Evolutionary conservation across 1,139 yeast genomes (phyloP).

Genomic region (Yarrowia galli): DNA sequence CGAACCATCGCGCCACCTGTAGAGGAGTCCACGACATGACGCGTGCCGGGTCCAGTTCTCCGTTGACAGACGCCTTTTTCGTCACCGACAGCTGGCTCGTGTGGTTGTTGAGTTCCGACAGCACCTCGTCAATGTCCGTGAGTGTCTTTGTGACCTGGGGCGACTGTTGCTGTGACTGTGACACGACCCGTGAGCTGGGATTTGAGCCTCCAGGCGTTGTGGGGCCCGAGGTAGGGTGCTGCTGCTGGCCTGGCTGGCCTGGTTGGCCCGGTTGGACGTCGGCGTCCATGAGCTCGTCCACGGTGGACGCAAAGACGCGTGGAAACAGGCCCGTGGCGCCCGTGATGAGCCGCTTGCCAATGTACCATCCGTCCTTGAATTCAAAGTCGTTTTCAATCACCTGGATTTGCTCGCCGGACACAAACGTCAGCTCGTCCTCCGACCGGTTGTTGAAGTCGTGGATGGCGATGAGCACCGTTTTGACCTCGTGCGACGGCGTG

Average conservation of each 20-base stretch:
- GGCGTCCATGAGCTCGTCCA: slow-evolving; percentile 39
- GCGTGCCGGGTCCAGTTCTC: slow-evolving; percentile 24
- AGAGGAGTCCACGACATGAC: slow-evolving; percentile 72
- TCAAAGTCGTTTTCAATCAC: slow-evolving; percentile 92
- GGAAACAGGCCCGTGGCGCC: slow-evolving; percentile 88
- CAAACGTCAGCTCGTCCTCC: slow-evolving; percentile 84
- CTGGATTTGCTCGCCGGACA: slow-evolving; percentile 84
- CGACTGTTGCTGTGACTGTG: slow-evolving; percentile 54
- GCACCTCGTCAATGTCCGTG: slow-evolving; percentile 84
- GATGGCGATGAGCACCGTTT: slow-evolving; percentile 58
- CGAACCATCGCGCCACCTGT: slow-evolving; percentile 82
- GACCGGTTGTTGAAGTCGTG: slow-evolving; percentile 86
- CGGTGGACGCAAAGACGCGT: slow-evolving; percentile 66
- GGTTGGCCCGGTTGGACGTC: slow-evolving; percentile 11
- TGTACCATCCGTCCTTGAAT: slow-evolving; percentile 97
- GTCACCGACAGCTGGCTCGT: slow-evolving; percentile 37
- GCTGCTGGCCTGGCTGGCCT: background rate
- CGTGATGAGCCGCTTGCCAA: slow-evolving; percentile 73
- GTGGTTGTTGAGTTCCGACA: slow-evolving; percentile 62
- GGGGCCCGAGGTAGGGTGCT: slow-evolving; percentile 18
- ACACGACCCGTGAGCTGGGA: slow-evolving; percentile 27
- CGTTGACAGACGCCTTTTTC: slow-evolving; percentile 6
- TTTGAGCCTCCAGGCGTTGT: slow-evolving; percentile 19
- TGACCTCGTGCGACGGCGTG: slow-evolving; percentile 36
- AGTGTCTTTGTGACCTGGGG: slow-evolving; percentile 65